These are phyloP conservation scores for Baorangia bicolor DNA, from an alignment of 768 basidiomycete genomes.

Conservation along the genomic window DNA sequence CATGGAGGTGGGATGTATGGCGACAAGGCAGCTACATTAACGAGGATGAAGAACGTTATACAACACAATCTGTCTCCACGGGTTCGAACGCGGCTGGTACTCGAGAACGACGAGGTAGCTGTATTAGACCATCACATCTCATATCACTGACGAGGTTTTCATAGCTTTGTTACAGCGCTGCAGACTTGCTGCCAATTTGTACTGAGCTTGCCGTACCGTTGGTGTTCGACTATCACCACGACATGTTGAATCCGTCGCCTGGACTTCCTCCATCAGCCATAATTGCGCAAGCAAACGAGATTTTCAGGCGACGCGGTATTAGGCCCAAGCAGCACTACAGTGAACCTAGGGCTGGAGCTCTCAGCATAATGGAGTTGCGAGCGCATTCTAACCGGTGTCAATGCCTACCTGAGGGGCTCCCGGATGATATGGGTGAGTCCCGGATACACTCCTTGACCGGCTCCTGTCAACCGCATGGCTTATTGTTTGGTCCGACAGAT, in stretches of 20 bases:
- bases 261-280: constrained; percentile 57
- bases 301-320: constrained; percentile 76
- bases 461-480: not conserved
- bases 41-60: constrained; percentile 72
- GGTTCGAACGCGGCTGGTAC: constrained; percentile 71
- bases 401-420: constrained; percentile 58
- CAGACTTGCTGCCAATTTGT: constrained; percentile 84
- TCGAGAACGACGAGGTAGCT: constrained; percentile 91
- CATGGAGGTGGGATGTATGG: constrained; percentile 86
- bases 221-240: constrained; percentile 82
- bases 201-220: constrained; percentile 78
- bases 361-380: constrained; percentile 78
- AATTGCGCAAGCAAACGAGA: constrained; percentile 71
- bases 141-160: not conserved
- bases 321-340: constrained; percentile 91
- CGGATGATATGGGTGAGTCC: constrained; percentile 61
- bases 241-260: constrained; percentile 63
- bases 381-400: constrained; percentile 87
- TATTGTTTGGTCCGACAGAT: constrained; percentile 41
- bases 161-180: constrained; percentile 81
- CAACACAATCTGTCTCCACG: constrained; percentile 52
- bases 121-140: not conserved
- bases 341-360: constrained; percentile 84
- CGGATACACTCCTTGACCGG: not conserved
- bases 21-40: constrained; percentile 70